A percentile compares a stretch with the other conserved stretches of the same genome.
These are phyloP conservation scores for Leucogyrophana mollusca DNA, from an alignment of 768 basidiomycete genomes.

Conservation along the genomic window DNA sequence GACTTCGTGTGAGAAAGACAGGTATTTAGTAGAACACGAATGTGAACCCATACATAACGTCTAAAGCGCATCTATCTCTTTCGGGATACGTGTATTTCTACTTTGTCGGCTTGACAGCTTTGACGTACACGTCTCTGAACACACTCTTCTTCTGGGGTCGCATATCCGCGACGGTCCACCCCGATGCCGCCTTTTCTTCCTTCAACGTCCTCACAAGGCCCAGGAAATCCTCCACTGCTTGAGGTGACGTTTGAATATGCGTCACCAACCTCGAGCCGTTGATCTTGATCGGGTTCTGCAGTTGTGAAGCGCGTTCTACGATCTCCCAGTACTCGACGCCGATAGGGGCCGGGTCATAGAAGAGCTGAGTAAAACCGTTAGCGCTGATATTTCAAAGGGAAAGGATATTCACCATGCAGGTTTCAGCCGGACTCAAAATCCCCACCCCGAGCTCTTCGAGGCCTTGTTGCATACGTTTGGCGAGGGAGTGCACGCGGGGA, in stretches of 20 bases:
- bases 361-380: constrained; percentile 46
- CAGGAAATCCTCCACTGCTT: constrained; percentile 78
- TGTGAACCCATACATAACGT: too few species aligned
- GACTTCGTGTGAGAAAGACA: too few species aligned
- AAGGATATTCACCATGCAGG: constrained; percentile 65
- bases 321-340: constrained; percentile 68
- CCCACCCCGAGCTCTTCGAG: constrained; percentile 68
- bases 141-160: constrained; percentile 3
- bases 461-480: constrained; percentile 62
- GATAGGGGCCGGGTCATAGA: constrained; percentile 69
- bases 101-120: constrained; percentile 13
- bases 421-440: constrained; percentile 74
- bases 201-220: constrained; percentile 55
- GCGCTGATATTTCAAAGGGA: background rate
- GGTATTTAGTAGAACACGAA: too few species aligned
- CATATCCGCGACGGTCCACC: constrained; percentile 26
- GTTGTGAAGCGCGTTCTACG: constrained; percentile 50
- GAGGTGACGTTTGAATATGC: constrained; percentile 76
- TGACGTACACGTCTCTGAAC: constrained; percentile 20
- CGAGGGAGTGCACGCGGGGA: constrained; percentile 63
- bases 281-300: constrained; percentile 66
- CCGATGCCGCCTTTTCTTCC: constrained; percentile 62
- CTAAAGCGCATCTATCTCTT: too few species aligned
- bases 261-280: constrained; percentile 74
- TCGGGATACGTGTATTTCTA: too few species aligned